Base-by-base conservation (phyloP, 1,284 basidiomycete species). In the Puccinia hordei region DNA sequence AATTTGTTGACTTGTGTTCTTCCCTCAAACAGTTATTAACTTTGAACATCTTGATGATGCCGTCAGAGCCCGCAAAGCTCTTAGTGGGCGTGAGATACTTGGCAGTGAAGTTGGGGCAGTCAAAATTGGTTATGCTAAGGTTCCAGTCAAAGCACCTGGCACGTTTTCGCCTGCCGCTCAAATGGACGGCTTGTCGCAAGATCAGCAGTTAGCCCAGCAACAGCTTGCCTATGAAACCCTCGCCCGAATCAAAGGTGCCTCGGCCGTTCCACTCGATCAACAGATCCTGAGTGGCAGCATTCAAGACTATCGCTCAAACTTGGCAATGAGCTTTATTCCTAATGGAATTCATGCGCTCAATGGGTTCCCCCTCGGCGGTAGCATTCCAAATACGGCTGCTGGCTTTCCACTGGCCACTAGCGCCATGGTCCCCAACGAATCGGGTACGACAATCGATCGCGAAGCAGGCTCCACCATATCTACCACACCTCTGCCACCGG, bases 11-110 rank as follows among this genome's bases (percentile, higher is more conserved):
- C 59, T 30, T 17, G 13, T 49, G 6, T 15, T 49, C 15, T n/a
- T n/a, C n/a, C n/a, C n/a, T n/a, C n/a, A n/a, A n/a, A n/a, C 59
- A 75, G 83, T 86, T 91, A 92, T 98, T 88, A 99, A 99, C 86
- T 99, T 97, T 86, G 96, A 99, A 86, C 91, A 94, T 80, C 88
- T 98, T 66, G 97, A 98, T 85, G 95, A 98, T 85, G 97, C 96
- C 57, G 92, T 98, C 80, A 89, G 93, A 38, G 96, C 96, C 46
- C 90, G 95, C 81, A 97, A 97, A 86, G 93, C 95, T 22, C 88
- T 99, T 80, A 96, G 98, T 84, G 94, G 94, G 30, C 91, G 94
- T 68, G 96, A 98, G 85, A 93, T 98, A 33, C 89, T 99, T 35
- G 96, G 96, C 12, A 92, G 92, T 82, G 95, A 98, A 82, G 93